Evolutionary conservation across 306 rosid species (phyloP), one percentile per base, ranked within the genome.

Genomic region (Astragalus membranaceus): DNA sequence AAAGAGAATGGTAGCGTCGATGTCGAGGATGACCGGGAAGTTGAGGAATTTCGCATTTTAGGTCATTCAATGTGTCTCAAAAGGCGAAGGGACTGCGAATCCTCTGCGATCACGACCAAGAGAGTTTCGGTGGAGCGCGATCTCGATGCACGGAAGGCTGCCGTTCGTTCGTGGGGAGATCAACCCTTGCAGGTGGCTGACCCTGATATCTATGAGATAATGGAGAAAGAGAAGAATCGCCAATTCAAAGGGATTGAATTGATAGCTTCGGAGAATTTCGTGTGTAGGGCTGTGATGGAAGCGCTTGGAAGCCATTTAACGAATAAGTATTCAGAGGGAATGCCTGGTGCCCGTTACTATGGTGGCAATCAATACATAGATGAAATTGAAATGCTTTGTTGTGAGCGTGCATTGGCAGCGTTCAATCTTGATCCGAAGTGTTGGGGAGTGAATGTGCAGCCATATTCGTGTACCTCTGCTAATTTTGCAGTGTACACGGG

Each of bases 381-480:
- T 32, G 94, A 93, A 69, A 90, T 93, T 41, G 97, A 93, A 81
- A 85, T 62, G 0, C 87, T 88, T 4, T 93, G 96, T 47, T 80
- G 96, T 35, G 90, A 88, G 32, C 96, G 98, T 0, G 97, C 98
- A 0, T 85, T 93, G 87, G 66, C 64, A 0, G 90, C 97, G 0
- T 93, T 93, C 43, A 64, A 78, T 51, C 89, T 93, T 2, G 88
- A 85, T 20, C 72, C 94, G 0, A 83, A 87, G 29, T 76, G 78
- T 60, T 93, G 97, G 98, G 94, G 97, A 29, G 98, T 93, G 30
- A 93, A 87, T 39, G 98, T 93, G 58, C 98, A 93, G 61, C 96
- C 98, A 6, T 90, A 93, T 64, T 93, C 98, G 0, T 90, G 97
- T 49, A 93, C 98, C 3, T 88, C 98, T 3, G 98, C 98, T 0